Evolutionary conservation across 768 basidiomycete genomes (phyloP).

Genomic region (Cubamyces sp.): DNA sequence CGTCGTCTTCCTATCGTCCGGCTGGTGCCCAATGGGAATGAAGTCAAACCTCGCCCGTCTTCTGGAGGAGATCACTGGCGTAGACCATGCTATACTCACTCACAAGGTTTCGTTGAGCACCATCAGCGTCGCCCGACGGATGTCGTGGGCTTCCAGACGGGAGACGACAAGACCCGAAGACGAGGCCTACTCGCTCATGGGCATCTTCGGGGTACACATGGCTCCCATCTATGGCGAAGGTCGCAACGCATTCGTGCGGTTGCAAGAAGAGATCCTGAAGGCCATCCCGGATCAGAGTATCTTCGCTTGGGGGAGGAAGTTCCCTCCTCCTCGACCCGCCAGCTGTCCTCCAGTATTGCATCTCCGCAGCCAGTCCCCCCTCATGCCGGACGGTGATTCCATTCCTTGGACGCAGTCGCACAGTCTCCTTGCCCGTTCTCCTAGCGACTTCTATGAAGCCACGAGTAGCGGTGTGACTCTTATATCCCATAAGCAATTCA

Average conservation of each 20-base stretch:
- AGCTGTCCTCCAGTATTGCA: neutral
- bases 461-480: neutral
- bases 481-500: neutral
- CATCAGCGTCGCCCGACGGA: conserved; percentile 10
- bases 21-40: conserved; percentile 2
- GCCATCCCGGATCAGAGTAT: conserved; percentile 5
- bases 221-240: conserved; percentile 16
- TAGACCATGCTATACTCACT: conserved; percentile 2
- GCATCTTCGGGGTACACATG: conserved; percentile 13
- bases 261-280: conserved; percentile 13
- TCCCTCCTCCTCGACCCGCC: neutral
- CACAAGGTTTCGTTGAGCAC: neutral
- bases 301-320: conserved; percentile 6
- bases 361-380: neutral
- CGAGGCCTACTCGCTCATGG: conserved; percentile 16
- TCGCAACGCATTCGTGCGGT: conserved; percentile 3
- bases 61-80: conserved; percentile 1
- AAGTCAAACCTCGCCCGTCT: neutral
- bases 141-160: conserved; percentile 13
- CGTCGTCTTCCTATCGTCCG: conserved; percentile 3
- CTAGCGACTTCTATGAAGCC: conserved; percentile 3
- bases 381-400: no score
- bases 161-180: conserved; percentile 12
- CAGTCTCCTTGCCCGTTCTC: neutral
- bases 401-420: no score